These are phyloP conservation scores for Carex arenaria DNA, from an alignment of 202 grass and related monocot genomes.

Conservation along the genomic window DNA sequence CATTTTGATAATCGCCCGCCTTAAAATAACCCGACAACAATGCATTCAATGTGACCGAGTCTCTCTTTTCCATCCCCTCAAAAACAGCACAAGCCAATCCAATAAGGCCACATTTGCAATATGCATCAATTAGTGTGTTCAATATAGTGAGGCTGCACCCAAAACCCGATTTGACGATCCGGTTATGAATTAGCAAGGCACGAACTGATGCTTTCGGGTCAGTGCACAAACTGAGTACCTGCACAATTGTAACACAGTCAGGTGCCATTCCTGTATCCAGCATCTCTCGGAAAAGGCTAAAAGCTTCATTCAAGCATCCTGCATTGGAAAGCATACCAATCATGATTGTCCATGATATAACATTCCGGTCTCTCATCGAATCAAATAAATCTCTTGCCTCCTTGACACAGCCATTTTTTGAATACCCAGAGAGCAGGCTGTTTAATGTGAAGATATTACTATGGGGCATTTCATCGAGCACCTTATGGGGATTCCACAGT, in stretches of 20 bases:
- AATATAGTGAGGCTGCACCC: slow-evolving; percentile 28
- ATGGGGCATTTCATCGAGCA: slow-evolving; percentile 58
- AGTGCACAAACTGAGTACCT: slow-evolving; percentile 38
- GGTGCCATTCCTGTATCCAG: slow-evolving; percentile 30
- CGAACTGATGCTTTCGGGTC: slow-evolving; percentile 17
- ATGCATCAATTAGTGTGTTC: slow-evolving; percentile 79
- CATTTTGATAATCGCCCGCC: slow-evolving; percentile 42
- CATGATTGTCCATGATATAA: slow-evolving; percentile 72
- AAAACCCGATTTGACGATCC: slow-evolving; percentile 45
- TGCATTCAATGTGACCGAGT: slow-evolving; percentile 73
- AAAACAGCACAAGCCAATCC: slow-evolving; percentile 35
- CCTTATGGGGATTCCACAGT: slow-evolving; percentile 19
- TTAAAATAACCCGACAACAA: slow-evolving; percentile 78
- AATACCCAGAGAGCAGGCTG: slow-evolving; percentile 49
- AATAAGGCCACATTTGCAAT: slow-evolving; percentile 70
- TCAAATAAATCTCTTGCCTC: slow-evolving; percentile 39
- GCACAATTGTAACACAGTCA: slow-evolving; percentile 35
- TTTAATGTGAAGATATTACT: slow-evolving; percentile 42
- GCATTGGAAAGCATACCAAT: slow-evolving; percentile 28
- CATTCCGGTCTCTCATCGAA: slow-evolving; percentile 18
- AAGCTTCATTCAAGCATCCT: slow-evolving; percentile 24
- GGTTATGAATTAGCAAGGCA: slow-evolving; percentile 33
- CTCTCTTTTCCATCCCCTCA: slow-evolving; percentile 54
- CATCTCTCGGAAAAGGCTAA: slow-evolving; percentile 56
- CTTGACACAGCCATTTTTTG: slow-evolving; percentile 22